phyloP scores from a whole-genome alignment of 2,329 filamentous ascomycete genomes.

The Aureobasidium uvarum region DNA sequence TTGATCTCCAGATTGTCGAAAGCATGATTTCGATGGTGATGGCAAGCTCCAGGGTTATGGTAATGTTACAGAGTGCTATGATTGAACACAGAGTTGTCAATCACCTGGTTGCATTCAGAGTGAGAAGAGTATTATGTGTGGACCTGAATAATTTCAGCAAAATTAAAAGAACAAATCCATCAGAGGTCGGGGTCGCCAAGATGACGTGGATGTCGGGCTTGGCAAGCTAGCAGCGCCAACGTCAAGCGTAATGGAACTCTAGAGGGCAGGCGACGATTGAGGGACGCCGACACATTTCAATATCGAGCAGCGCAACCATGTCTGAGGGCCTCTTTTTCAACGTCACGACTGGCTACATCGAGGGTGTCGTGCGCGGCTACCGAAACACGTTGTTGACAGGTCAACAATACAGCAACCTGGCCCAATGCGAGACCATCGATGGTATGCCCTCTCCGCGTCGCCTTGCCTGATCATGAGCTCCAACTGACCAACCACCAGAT shows the following conservation, averaged over 20 bases:
- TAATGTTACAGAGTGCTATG: background rate
- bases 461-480: background rate
- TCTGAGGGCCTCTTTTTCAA: conserved; percentile 48
- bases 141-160: background rate
- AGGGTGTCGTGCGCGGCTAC: conserved; percentile 96
- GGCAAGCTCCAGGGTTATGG: background rate
- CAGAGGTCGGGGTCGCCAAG: background rate
- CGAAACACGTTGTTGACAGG: conserved; percentile 87
- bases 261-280: conserved; percentile 15
- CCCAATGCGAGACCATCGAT: conserved; percentile 96
- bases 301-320: conserved; percentile 36
- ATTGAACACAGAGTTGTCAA: background rate
- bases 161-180: background rate
- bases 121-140: background rate
- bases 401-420: conserved; percentile 91
- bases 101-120: background rate
- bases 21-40: background rate
- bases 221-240: background rate
- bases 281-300: background rate
- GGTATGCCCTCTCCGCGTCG: conserved; percentile 46
- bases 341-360: conserved; percentile 72
- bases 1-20: background rate
- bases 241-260: conserved; percentile 13
- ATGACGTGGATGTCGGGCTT: conserved; percentile 21
- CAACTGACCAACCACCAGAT: conserved; percentile 58